These are phyloP conservation scores for Kluyveromyces siamensis DNA, from an alignment of 805 yeast species.

Conservation along the genomic window DNA sequence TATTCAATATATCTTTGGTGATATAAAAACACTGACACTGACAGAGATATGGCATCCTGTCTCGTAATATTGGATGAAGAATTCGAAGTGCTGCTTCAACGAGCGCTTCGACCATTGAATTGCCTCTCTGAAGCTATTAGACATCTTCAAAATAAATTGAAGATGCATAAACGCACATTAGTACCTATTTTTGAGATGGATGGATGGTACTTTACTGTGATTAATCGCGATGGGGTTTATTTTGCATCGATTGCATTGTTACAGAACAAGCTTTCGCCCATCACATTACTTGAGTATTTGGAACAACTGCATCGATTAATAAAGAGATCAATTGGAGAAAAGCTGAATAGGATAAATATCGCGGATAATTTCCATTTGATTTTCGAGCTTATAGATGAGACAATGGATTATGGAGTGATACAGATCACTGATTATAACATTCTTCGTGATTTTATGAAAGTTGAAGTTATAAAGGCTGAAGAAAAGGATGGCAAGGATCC, in stretches of 20 bases:
- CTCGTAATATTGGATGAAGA: conserved; percentile 22
- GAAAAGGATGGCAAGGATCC: conserved; percentile 4
- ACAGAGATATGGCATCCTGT: conserved; percentile 17
- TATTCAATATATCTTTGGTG: too few relatives aligned
- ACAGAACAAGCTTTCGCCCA: conserved; percentile 8
- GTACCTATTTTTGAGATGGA: conserved; percentile 2
- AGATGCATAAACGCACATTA: neutral
- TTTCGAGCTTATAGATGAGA: conserved; percentile 80
- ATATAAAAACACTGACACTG: too few relatives aligned
- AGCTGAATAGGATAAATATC: conserved; percentile 48
- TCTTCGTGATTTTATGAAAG: conserved; percentile 67
- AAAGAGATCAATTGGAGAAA: conserved; percentile 14
- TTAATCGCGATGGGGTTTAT: conserved; percentile 19
- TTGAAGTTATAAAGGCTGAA: conserved; percentile 33
- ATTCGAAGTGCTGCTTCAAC: neutral
- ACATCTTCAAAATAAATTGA: neutral
- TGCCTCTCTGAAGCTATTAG: conserved; percentile 1
- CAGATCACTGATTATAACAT: conserved; percentile 77
- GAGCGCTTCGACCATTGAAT: conserved; percentile 12
- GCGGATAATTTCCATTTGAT: conserved; percentile 66
- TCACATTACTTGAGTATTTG: conserved; percentile 18
- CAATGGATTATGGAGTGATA: conserved; percentile 81
- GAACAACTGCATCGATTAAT: conserved; percentile 20
- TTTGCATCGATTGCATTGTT: conserved; percentile 15
- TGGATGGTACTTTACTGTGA: conserved; percentile 14